phyloP scores from a whole-genome alignment of 495 filamentous ascomycete species.

The Penicillium silybi region DNA sequence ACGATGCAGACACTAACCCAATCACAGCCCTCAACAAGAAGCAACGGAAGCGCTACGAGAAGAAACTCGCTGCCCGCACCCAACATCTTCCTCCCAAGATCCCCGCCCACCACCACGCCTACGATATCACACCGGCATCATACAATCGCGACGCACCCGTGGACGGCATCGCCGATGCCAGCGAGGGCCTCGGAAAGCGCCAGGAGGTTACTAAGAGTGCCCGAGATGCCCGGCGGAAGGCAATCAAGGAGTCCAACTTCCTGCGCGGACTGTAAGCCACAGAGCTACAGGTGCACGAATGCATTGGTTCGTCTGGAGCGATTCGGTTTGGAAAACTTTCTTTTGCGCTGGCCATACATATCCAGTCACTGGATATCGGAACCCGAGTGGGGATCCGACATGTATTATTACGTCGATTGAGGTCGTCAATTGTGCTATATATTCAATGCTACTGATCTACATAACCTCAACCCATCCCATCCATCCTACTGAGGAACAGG shows the following conservation, averaged over 20 bases:
- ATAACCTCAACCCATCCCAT: background rate
- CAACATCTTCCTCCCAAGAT: slow-evolving; percentile 67
- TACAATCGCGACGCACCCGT: slow-evolving; percentile 32
- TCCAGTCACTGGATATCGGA: slow-evolving; percentile 7
- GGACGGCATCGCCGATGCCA: slow-evolving; percentile 28
- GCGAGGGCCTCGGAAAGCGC: slow-evolving; percentile 38
- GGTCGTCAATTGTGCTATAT: slow-evolving; percentile 29
- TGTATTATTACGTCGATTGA: slow-evolving; percentile 31
- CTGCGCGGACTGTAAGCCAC: slow-evolving; percentile 67
- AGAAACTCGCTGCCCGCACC: slow-evolving; percentile 60
- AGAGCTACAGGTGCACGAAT: background rate
- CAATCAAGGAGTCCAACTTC: slow-evolving; percentile 93
- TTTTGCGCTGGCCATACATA: slow-evolving; percentile 1
- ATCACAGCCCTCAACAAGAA: slow-evolving; percentile 48
- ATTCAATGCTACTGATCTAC: slow-evolving; percentile 22
- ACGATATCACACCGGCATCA: slow-evolving; percentile 67
- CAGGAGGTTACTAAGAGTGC: slow-evolving; percentile 50
- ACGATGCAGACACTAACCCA: slow-evolving; percentile 1
- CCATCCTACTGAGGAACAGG: slow-evolving; percentile 10
- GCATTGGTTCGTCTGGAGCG: slow-evolving; percentile 1
- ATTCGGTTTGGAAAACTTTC: slow-evolving; percentile 3
- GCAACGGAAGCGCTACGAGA: slow-evolving; percentile 59
- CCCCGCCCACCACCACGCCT: slow-evolving; percentile 76
- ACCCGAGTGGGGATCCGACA: slow-evolving; percentile 5
- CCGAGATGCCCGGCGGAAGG: slow-evolving; percentile 67